Evolutionary conservation across 1,139 yeast species (phyloP), one percentile per base, ranked within the genome.

Genomic region (Yamadazyma jaroonii): DNA sequence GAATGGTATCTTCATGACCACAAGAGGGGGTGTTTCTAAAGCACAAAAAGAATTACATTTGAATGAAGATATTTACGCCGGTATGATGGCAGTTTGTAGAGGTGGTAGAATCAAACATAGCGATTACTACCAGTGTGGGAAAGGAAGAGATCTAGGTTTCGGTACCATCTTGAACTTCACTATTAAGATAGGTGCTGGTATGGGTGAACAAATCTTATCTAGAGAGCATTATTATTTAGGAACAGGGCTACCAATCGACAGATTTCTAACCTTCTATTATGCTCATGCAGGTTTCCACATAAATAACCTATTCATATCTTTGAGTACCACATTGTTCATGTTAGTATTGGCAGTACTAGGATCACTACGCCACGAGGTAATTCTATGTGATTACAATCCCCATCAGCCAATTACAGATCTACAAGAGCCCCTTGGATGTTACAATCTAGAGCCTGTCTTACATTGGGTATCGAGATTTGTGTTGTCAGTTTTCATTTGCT

Each of bases 221-320:
- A 65, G 96, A 46, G 96, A 88, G 52, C 86, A 88, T 53, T 87
- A 77, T 54, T 84, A 84, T 53, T 62, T 88, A 44, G 95, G 96
- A 0, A 83, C 92, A 0, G 81, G 76, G 41, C 62, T 88, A 31
- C 90, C 95, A 0, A 64, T 86, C 36, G 96, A 88, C 53, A 59
- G 95, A 38, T 86, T 88, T 54, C 59, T 88, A 28, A 82, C 96
- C 0, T 88, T 88, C 53, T 88, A 84, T 56, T 88, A 87, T 61
- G 96, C 96, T 0, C 96, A 88, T 53, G 88, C 95, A 0, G 96
- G 96, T 0, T 88, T 88, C 54, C 96, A 88, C 54, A 65, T 88
- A 46, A 88, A 88, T 54, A 88, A 88, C 51, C 67, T 85, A 29
- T 84, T 87, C 48, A 87, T 88, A 38, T 79, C 85, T 45, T 57